Evolutionary conservation across 2,329 filamentous ascomycete species (phyloP).

Genomic region (Periconia macrospinosa): DNA sequence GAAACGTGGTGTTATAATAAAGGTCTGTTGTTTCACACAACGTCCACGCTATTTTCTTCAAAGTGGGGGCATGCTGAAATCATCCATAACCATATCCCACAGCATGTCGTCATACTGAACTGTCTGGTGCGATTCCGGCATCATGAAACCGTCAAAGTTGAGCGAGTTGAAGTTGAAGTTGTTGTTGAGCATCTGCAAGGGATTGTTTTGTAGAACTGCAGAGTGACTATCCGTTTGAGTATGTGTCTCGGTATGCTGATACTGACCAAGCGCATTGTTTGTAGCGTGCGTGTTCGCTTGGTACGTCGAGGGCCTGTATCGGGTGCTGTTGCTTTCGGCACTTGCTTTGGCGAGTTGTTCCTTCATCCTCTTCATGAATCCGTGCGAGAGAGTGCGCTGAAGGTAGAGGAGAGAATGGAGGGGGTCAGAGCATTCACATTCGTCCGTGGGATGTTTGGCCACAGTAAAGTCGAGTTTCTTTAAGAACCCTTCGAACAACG

Average conservation of each 20-base stretch:
- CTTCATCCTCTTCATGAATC: conserved; percentile 20
- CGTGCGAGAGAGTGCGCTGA: conserved; percentile 14
- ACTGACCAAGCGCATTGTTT: not conserved
- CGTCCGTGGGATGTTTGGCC: not conserved
- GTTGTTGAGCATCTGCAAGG: not conserved
- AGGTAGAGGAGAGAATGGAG: conserved; percentile 10
- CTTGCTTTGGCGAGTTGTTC: conserved; percentile 4
- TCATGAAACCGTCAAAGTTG: conserved; percentile 18
- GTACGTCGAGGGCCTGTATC: not conserved
- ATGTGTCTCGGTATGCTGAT: not conserved
- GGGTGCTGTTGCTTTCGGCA: not conserved
- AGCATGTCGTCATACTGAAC: conserved; percentile 18
- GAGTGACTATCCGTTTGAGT: not conserved
- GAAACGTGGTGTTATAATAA: not conserved
- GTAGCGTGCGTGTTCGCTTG: not conserved
- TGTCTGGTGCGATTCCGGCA: conserved; percentile 3
- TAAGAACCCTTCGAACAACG: conserved; percentile 17
- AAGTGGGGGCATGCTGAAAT: conserved; percentile 17
- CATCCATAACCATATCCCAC: conserved; percentile 27
- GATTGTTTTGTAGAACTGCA: not conserved
- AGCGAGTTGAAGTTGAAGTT: conserved; percentile 17
- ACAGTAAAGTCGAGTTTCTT: conserved; percentile 20
- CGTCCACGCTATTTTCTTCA: not conserved
- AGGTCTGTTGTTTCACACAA: not conserved
- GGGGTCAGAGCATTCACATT: not conserved